A percentile compares a stretch with the other conserved stretches of the same genome.
Evolutionary conservation across 108 stramenopile genomes (phyloP).

Genomic region (Mediolabrus comicus): DNA sequence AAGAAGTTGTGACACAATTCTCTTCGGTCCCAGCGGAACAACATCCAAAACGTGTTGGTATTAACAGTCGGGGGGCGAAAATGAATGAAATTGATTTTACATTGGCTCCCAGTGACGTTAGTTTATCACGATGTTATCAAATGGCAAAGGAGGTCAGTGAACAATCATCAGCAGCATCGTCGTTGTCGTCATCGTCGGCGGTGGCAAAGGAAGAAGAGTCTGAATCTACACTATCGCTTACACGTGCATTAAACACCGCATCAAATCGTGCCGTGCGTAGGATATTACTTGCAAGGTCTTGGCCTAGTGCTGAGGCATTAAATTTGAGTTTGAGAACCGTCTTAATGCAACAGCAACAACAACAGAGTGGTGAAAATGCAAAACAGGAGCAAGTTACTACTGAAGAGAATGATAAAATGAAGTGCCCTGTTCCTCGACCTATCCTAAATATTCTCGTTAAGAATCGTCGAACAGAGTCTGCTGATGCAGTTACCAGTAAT

Average conservation of each 20-base stretch:
- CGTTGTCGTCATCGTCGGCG: background rate
- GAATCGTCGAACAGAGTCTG: constrained; percentile 36
- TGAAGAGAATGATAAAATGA: constrained; percentile 44
- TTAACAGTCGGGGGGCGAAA: constrained; percentile 46
- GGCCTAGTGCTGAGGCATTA: constrained; percentile 85
- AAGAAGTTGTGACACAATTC: constrained; percentile 3
- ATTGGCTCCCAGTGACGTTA: constrained; percentile 79
- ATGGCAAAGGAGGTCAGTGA: constrained; percentile 7
- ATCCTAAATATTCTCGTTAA: constrained; percentile 77
- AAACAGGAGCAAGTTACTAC: background rate
- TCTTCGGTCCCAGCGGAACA: constrained; percentile 7
- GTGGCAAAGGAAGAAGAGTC: constrained; percentile 10
- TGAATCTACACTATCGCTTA: constrained; percentile 45
- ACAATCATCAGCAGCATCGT: constrained; percentile 1
- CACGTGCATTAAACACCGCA: constrained; percentile 78
- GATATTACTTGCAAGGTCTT: constrained; percentile 74
- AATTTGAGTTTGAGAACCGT: constrained; percentile 71
- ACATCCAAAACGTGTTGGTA: constrained; percentile 29
- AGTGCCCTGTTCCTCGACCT: constrained; percentile 86
- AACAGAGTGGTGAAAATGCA: constrained; percentile 4
- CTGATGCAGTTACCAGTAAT: background rate
- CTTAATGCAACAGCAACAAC: constrained; percentile 45
- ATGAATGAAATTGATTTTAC: constrained; percentile 82
- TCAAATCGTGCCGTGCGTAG: constrained; percentile 82
- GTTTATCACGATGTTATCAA: constrained; percentile 67